Evolutionary conservation across 208 protist species (phyloP), one percentile per base, ranked within the genome.

Genomic region (Wallacemonas sp.): DNA sequence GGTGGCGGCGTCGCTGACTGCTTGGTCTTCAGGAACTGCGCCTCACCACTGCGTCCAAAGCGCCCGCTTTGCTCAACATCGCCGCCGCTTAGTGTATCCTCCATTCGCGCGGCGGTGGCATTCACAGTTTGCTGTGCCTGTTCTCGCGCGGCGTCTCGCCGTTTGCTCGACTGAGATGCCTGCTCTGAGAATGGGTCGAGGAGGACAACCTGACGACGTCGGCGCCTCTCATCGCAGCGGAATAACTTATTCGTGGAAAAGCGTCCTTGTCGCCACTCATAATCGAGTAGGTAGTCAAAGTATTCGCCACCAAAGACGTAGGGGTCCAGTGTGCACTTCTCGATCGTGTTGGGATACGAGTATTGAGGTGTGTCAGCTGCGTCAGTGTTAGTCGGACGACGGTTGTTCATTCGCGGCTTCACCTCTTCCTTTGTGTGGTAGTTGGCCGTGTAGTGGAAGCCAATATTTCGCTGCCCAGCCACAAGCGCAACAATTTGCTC

Each of bases 281-380:
- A 92, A 60, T 93, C 85, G 21, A 95, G 65, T 0, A 95, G 63
- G 27, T 91, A 67, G 65, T 91, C 74, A 71, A 93, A 95, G 57
- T 95, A 95, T 41, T 93, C 85, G 10, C 78, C 78, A 19, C 85
- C 86, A 79, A 95, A 93, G 2, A 93, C 85, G 65, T 93, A 95
- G 4, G 89, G 89, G 55, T 95, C 86, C 36, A 90, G 71, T 0
- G 89, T 91, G 38, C 80, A 89, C 52, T 95, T 92, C 13, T 84
- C 66, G 15, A 74, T 44, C 4, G 65, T 85, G 26, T 83, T 73
- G 1, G 83, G 81, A 19, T 86, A 37, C 37, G 79, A 72, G 58
- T 83, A 83, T 9, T 4, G 50, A 8, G 33, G 5, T 13, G 50
- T 8, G n/a, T 53, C n/a, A 42, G 80, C 68, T 21, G 54, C 62